Percentiles rank a stretch among this genome's conserved stretches.
Conservation (phyloP, 164 flowering plant genomes). For the Vitis vinifera region DNA sequence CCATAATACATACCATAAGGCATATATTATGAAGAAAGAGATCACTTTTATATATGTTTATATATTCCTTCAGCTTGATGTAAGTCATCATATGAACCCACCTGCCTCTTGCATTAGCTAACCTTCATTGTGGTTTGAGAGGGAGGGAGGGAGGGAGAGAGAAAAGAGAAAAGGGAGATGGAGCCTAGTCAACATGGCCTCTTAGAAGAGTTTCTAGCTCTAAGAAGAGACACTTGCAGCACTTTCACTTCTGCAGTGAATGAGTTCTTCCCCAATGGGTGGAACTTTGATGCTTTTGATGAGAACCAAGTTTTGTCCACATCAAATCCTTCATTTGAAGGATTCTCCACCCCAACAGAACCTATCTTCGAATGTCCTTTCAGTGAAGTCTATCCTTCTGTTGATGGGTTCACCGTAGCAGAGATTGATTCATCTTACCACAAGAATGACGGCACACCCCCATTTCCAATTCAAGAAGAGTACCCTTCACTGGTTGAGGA, state of each 20-base stretch:
- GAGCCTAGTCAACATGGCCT: slow-evolving; percentile 41
- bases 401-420: slow-evolving; percentile 21
- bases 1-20: not conserved
- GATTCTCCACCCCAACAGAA: slow-evolving; percentile 18
- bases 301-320: slow-evolving; percentile 25
- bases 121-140: not conserved
- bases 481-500: slow-evolving; percentile 29
- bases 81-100: not conserved
- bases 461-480: slow-evolving; percentile 40
- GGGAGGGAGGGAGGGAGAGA: not conserved
- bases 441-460: slow-evolving; percentile 9
- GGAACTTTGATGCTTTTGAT: slow-evolving; percentile 35
- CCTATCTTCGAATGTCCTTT: slow-evolving; percentile 22
- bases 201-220: slow-evolving; percentile 45
- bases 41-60: slow-evolving; percentile 1
- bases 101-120: too few species aligned
- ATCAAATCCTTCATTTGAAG: slow-evolving; percentile 26
- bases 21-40: not conserved
- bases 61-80: slow-evolving; percentile 7
- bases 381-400: slow-evolving; percentile 27
- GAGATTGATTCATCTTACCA: slow-evolving; percentile 28
- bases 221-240: slow-evolving; percentile 42
- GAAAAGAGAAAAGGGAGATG: slow-evolving; percentile 29
- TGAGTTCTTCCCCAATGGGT: slow-evolving; percentile 30
- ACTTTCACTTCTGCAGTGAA: slow-evolving; percentile 26